Evolutionary conservation across 495 filamentous ascomycete genomes (phyloP).

Genomic region (Pseudoneurospora amorphoporcata): DNA sequence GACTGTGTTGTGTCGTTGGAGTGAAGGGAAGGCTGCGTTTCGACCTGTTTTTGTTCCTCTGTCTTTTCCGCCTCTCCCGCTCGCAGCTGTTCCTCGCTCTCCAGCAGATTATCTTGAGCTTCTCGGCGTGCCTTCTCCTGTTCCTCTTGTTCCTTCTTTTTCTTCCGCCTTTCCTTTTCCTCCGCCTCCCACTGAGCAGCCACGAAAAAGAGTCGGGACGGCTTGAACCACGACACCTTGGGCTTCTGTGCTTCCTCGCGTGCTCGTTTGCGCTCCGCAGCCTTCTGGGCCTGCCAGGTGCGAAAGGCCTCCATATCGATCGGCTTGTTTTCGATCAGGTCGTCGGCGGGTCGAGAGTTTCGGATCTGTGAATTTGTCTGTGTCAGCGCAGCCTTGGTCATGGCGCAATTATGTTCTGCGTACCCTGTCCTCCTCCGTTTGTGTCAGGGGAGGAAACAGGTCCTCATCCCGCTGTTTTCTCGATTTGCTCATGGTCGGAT

Average conservation of each 20-base stretch:
- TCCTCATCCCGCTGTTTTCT: background rate
- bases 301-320: background rate
- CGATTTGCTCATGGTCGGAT: background rate
- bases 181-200: background rate
- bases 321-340: background rate
- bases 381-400: background rate
- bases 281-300: background rate
- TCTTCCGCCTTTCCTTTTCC: background rate
- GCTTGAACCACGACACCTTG: background rate
- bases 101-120: background rate
- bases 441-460: background rate
- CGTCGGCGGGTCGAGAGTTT: background rate
- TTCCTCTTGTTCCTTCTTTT: background rate
- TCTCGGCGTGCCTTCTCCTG: conserved; percentile 2
- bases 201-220: background rate
- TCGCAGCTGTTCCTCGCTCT: conserved; percentile 11
- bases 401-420: background rate
- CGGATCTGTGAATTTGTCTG: background rate
- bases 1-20: conserved; percentile 34
- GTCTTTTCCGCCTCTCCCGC: background rate
- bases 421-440: background rate
- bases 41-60: background rate
- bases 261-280: background rate
- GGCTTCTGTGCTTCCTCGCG: background rate
- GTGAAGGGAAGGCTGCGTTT: background rate